These are phyloP conservation scores for Penicillium sp. DNA, from an alignment of 2,329 filamentous ascomycete genomes.

Conservation along the genomic window DNA sequence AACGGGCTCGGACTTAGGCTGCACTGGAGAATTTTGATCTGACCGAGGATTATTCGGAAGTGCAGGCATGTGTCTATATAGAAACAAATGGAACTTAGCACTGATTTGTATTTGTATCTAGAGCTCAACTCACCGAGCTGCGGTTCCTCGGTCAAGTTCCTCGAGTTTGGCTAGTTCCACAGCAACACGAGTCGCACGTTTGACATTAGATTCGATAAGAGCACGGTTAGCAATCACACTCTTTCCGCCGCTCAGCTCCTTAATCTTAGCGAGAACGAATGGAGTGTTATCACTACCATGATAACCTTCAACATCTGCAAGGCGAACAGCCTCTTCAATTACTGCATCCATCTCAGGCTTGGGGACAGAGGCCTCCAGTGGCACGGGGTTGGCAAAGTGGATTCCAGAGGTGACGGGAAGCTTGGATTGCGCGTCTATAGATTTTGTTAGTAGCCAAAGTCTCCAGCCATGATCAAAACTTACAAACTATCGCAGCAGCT, in stretches of 20 bases:
- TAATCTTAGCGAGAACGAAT: conserved; percentile 75
- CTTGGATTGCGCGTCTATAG: conserved; percentile 66
- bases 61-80: conserved; percentile 39
- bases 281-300: conserved; percentile 79
- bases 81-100: conserved; percentile 37
- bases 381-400: conserved; percentile 86
- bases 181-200: conserved; percentile 64
- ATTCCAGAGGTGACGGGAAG: conserved; percentile 75
- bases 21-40: conserved; percentile 23
- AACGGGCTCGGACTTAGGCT: background rate
- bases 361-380: conserved; percentile 67
- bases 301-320: conserved; percentile 64
- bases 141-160: conserved; percentile 25
- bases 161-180: conserved; percentile 61
- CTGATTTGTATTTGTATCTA: conserved; percentile 20
- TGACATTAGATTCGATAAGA: conserved; percentile 66
- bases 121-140: conserved; percentile 40
- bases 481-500: conserved; percentile 82
- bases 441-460: background rate
- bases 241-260: conserved; percentile 70
- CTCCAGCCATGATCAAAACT: conserved; percentile 28
- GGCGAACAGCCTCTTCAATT: conserved; percentile 66
- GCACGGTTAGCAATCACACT: conserved; percentile 74
- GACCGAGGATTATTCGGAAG: conserved; percentile 25
- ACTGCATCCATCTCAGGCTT: conserved; percentile 67